Base-by-base conservation (phyloP, 352 stramenopile species). In the Phytophthora pistaciae region DNA sequence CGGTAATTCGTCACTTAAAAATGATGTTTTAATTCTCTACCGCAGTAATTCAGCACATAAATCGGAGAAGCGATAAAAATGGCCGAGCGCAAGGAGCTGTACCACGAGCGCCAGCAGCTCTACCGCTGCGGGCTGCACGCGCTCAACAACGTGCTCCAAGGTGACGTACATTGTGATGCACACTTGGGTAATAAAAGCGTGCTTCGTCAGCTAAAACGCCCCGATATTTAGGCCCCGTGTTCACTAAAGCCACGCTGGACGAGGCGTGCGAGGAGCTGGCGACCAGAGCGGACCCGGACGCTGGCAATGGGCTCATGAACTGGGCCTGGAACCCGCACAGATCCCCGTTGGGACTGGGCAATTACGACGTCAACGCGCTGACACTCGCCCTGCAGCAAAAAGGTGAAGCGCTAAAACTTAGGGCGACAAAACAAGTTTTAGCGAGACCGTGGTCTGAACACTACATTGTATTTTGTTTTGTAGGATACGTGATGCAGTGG, bases 361-460 rank as follows among this genome's bases (percentile, higher is more conserved):
- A 96, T 65, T 96, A 94, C 64, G 85, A 94, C 55, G 79, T 96
- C 31, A 94, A 96, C 55, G 85, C 81, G 52, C 75, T 96, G 42
- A 92, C 83, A 46, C 56, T 85, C 44, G 84, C 80, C 44, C 60
- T 96, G 23, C 75, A 92, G 38, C 52, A 82, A 61, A 76, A 85
- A 80, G 87, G 88, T 93, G 42, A 7, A 53, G 44, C 13, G 48
- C 60, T 23, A 68, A 53, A 25, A 56, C 29, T 31, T 21, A 21
- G 40, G 10, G 27, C 27, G 27, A 29, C 52, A 40, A 44, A n/a
- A 38, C 6, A 53, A 29, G 9, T 53, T 53, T 53, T 59, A 55
- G 21, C 16, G 42, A 42, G 36, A 61, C 13, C 18, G 36, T 16
- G 56, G 18, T 46, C 29, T 64, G 29, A 54, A 53, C 29, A 55